Evolutionary conservation across 805 yeast species (phyloP), one percentile per base, ranked within the genome.

Genomic region (Clavispora vitiphila): DNA sequence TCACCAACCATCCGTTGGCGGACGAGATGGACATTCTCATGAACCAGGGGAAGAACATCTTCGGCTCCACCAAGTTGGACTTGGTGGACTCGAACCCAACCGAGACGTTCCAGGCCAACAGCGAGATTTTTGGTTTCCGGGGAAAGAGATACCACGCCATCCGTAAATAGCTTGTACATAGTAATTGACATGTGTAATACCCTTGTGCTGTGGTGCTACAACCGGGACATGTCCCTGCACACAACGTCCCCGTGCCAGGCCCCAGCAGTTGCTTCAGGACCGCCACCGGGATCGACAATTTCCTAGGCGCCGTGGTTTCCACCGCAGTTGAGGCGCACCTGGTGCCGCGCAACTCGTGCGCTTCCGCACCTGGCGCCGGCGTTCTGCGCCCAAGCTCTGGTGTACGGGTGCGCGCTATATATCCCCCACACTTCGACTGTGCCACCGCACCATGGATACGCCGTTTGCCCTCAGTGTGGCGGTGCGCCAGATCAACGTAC

Each of bases 71-170:
- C 16, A 90, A 90, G 66, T 86, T 96, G 86, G 98, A 93, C 62
- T 75, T 93, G 56, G 93, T 90, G 55, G 98, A 91, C 61, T 66
- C 80, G 48, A 80, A 88, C 61, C 98, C 98, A 18, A 91, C 90
- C 24, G 97, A 91, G 60, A 86, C 88, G 12, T 91, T 84, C 72
- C 96, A 86, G 69, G 85, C 86, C 60, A 93, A 93, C 70, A 89
- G 86, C 72, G 80, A 81, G 58, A 66, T 93, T 42, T 90, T 88
- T 64, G 99, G 91, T 9, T 78, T 90, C 64, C 81, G 99, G 69
- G 98, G 99, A 52, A 93, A 91, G 74, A 79, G 99, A 61, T 93
- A 93, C 67, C 97, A 90, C 56, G 96, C 96, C 32, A 74, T 86
- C 51, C 58, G 55, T 37, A 56, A 51, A 38, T 61, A 29, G 18